A percentile compares a stretch with the other conserved stretches of the same genome.
phyloP scores from a whole-genome alignment of 352 stramenopile genomes.

The Aphanomyces cochlioides region DNA sequence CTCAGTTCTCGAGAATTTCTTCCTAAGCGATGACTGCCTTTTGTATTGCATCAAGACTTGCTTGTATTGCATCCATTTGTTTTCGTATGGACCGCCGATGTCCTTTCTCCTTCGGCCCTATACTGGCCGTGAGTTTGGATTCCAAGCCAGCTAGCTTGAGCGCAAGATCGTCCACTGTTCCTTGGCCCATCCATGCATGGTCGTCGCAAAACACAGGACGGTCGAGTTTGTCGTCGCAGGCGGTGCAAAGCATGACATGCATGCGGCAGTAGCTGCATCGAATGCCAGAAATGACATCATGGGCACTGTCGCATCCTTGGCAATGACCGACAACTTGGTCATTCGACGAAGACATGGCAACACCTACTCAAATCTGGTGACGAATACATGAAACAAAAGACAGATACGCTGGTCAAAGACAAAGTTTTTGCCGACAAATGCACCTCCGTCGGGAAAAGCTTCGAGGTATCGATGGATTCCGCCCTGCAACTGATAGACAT shows the following conservation, averaged over 20 bases:
- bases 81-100: conserved; percentile 73
- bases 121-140: conserved; percentile 35
- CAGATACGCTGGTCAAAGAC: conserved; percentile 53
- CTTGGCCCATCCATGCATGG: conserved; percentile 50
- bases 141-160: conserved; percentile 38
- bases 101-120: conserved; percentile 55
- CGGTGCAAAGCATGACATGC: conserved; percentile 68
- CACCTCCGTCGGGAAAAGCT: conserved; percentile 48
- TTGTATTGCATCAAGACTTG: too few relatives aligned
- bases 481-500: conserved; percentile 52
- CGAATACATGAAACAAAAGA: neutral
- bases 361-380: conserved; percentile 1
- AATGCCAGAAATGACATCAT: conserved; percentile 60
- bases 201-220: conserved; percentile 51
- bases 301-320: conserved; percentile 48
- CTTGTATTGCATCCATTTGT: conserved; percentile 64
- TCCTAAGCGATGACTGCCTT: too few relatives aligned
- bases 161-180: conserved; percentile 42
- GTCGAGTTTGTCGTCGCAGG: conserved; percentile 42
- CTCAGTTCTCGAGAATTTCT: too few relatives aligned
- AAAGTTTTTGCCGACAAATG: conserved; percentile 73
- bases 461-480: conserved; percentile 52
- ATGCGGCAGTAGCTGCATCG: conserved; percentile 76
- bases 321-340: conserved; percentile 60
- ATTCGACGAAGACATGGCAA: conserved; percentile 44